Percentiles rank a stretch among this genome's conserved stretches.
Conservation (phyloP, 768 basidiomycete genomes). For the Hortiboletus flavorubellus region DNA sequence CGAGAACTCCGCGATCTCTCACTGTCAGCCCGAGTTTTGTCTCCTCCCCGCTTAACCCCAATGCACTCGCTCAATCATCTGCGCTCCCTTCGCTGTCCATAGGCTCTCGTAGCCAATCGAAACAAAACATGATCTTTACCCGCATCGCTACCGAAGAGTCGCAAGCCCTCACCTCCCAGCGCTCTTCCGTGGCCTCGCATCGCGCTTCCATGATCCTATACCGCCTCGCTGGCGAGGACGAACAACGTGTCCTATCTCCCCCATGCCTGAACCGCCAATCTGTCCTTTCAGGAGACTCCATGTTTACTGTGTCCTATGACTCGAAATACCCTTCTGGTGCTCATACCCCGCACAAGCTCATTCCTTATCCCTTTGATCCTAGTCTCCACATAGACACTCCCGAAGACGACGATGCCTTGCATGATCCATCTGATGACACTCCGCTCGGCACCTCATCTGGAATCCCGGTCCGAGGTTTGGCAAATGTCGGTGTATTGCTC, state of each 20-base stretch:
- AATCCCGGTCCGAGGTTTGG: slow-evolving; percentile 46
- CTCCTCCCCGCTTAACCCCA: slow-evolving; percentile 54
- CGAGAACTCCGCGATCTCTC: slow-evolving; percentile 25
- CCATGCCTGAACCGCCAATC: slow-evolving; percentile 40
- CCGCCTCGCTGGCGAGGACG: slow-evolving; percentile 43
- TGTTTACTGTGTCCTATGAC: slow-evolving; percentile 46
- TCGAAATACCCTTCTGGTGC: slow-evolving; percentile 62
- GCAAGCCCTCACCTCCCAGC: slow-evolving; percentile 36
- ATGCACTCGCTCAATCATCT: slow-evolving; percentile 18
- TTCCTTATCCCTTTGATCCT: slow-evolving; percentile 74
- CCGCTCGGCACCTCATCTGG: slow-evolving; percentile 21
- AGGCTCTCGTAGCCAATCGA: slow-evolving; percentile 39
- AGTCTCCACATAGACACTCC: slow-evolving; percentile 49
- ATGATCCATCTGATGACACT: slow-evolving; percentile 49
- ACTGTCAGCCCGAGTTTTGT: slow-evolving; percentile 34
- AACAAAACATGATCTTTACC: slow-evolving; percentile 39
- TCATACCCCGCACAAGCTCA: slow-evolving; percentile 36
- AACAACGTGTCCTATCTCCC: slow-evolving; percentile 32
- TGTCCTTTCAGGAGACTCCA: slow-evolving; percentile 48
- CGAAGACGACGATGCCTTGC: slow-evolving; percentile 76
- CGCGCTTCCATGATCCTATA: slow-evolving; percentile 68
- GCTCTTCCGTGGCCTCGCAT: slow-evolving; percentile 18
- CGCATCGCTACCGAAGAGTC: slow-evolving; percentile 46
- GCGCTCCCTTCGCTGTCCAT: slow-evolving; percentile 9
- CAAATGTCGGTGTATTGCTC: slow-evolving; percentile 69